A percentile compares a stretch with the other conserved stretches of the same genome.
Conservation (phyloP, 2,329 filamentous ascomycete genomes). For the Calonectria multiphialidica region DNA sequence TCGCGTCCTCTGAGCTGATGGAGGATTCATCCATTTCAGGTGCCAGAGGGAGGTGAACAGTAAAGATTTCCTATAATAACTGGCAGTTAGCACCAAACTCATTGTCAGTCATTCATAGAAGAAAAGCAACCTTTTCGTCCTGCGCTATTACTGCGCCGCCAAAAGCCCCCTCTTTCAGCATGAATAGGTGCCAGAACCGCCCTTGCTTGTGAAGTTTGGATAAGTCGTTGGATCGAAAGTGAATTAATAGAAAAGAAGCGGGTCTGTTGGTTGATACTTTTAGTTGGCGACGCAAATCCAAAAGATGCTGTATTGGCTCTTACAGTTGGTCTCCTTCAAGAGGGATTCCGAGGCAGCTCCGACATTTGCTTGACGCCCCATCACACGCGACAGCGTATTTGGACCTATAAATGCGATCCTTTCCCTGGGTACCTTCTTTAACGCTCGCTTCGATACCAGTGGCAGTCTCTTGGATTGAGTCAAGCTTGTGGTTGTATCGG, state of each 20-base stretch:
- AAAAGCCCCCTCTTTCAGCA: not conserved
- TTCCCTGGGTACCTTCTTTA: not conserved
- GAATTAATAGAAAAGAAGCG: not conserved
- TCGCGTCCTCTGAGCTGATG: slow-evolving; percentile 7
- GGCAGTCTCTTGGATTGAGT: not conserved
- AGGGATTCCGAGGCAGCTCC: not conserved
- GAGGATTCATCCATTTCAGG: not conserved
- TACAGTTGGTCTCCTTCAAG: slow-evolving; percentile 14
- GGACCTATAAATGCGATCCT: not conserved
- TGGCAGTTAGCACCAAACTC: not conserved
- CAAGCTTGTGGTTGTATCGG: not conserved
- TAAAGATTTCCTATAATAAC: not conserved
- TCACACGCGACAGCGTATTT: slow-evolving; percentile 10
- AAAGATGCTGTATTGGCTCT: not conserved
- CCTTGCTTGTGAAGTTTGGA: slow-evolving; percentile 5
- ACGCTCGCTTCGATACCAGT: not conserved
- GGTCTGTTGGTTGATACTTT: not conserved
- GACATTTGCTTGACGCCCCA: slow-evolving; percentile 7
- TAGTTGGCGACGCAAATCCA: not conserved
- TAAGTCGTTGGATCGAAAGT: slow-evolving; percentile 11
- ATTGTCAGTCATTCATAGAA: not conserved
- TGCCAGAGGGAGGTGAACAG: not conserved
- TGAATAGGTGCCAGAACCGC: slow-evolving; percentile 17
- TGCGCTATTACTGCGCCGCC: slow-evolving; percentile 10
- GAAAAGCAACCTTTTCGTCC: slow-evolving; percentile 2